These are phyloP conservation scores for Calonectria montana DNA, from an alignment of 2,329 filamentous ascomycete species.

Conservation along the genomic window DNA sequence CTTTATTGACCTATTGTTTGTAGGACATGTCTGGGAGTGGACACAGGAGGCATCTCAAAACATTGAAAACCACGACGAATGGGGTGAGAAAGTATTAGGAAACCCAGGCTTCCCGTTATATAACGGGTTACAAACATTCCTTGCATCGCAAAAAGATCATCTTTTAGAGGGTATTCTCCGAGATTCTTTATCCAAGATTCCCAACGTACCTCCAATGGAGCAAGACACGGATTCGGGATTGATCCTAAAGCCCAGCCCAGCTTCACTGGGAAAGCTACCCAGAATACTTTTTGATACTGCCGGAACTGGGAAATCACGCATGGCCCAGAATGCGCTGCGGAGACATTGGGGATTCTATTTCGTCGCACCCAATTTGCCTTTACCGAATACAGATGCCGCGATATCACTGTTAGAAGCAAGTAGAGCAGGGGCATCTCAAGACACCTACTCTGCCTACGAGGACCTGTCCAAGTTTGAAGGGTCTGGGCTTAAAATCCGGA, in stretches of 20 bases:
- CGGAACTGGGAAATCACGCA: background rate
- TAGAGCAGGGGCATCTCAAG: background rate
- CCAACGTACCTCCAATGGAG: background rate
- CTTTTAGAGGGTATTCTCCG: background rate
- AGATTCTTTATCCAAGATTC: background rate
- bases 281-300: background rate
- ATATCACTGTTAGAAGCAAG: background rate
- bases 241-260: background rate
- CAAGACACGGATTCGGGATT: background rate
- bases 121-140: background rate
- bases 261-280: background rate
- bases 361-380: background rate
- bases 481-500: background rate
- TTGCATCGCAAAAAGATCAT: background rate
- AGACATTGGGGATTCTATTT: background rate
- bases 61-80: background rate
- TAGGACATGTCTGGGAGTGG: background rate
- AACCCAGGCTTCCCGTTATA: background rate
- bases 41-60: background rate
- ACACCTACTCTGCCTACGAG: background rate
- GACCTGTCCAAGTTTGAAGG: background rate
- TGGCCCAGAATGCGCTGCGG: background rate
- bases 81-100: background rate
- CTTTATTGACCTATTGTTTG: background rate
- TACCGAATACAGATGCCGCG: background rate